These are phyloP conservation scores for Smallanthus sonchifolius DNA, from an alignment of 129 eudicot species.

Conservation along the genomic window DNA sequence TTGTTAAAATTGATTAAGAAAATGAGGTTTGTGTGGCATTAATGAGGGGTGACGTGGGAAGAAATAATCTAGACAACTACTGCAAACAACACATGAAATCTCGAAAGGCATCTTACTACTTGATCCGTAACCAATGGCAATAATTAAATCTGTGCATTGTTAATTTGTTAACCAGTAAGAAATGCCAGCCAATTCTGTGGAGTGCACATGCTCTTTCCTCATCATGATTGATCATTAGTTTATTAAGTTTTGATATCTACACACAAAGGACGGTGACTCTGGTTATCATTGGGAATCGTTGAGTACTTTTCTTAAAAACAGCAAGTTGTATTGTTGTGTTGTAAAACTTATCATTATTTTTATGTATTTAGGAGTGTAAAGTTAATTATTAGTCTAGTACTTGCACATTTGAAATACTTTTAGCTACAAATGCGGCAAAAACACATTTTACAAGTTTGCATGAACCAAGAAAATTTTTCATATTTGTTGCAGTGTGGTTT, in stretches of 20 bases:
- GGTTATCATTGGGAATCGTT: constrained; percentile 12
- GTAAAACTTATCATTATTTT: too few relatives aligned
- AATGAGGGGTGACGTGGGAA: constrained; percentile 22
- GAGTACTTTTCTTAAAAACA: not conserved
- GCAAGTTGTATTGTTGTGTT: constrained; percentile 3
- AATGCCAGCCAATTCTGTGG: constrained; percentile 24
- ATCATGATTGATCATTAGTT: constrained; percentile 16
- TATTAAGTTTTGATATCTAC: constrained; percentile 1
- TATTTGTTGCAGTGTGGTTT: too few relatives aligned
- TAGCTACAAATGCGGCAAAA: too few relatives aligned
- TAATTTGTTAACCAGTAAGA: constrained; percentile 18
- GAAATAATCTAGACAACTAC: constrained; percentile 21
- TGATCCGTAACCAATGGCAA: constrained; percentile 44
- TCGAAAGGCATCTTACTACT: constrained; percentile 28
- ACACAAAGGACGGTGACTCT: not conserved
- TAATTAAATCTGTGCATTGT: constrained; percentile 14
- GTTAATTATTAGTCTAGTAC: too few relatives aligned
- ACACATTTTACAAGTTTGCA: too few relatives aligned
- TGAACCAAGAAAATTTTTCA: too few relatives aligned
- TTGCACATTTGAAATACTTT: too few relatives aligned
- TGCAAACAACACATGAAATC: constrained; percentile 30
- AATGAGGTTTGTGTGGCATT: constrained; percentile 27
- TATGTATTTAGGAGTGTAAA: too few relatives aligned
- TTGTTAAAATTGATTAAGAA: constrained; percentile 21
- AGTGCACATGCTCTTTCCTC: constrained; percentile 28